phyloP scores from a whole-genome alignment of 148 eudicot genomes.

The Oxyria digyna region DNA sequence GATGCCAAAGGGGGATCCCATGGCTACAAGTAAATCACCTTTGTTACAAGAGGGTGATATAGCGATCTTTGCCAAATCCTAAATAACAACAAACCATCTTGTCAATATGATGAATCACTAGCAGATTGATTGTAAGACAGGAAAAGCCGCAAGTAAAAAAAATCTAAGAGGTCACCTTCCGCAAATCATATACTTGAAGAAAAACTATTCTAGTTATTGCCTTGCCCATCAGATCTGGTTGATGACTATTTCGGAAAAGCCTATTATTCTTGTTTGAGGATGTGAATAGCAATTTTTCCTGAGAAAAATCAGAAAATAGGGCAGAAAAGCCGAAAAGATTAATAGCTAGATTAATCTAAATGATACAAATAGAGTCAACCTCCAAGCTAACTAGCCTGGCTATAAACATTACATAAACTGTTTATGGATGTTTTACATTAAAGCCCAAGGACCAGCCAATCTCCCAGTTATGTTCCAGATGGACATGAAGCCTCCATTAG shows the following conservation, averaged over 20 bases:
- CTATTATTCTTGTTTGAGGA: constrained; percentile 23
- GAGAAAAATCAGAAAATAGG: constrained; percentile 9
- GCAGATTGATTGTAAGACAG: constrained; percentile 15
- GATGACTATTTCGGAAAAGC: constrained; percentile 13
- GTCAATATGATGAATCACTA: constrained; percentile 26
- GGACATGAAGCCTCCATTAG: constrained; percentile 63
- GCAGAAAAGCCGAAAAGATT: not conserved
- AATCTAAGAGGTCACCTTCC: constrained; percentile 32
- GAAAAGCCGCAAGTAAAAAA: constrained; percentile 4
- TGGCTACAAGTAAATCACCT: constrained; percentile 69
- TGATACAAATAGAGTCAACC: not conserved
- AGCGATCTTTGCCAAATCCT: constrained; percentile 49
- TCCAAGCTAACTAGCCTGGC: constrained; percentile 31
- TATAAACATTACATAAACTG: too few species aligned
- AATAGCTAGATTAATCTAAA: not conserved
- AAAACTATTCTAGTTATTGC: constrained; percentile 58
- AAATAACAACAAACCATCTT: constrained; percentile 29
- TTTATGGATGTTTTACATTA: constrained; percentile 27
- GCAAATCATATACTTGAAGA: constrained; percentile 36
- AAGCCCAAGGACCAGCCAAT: constrained; percentile 94
- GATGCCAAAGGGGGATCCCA: constrained; percentile 97
- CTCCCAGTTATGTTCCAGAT: constrained; percentile 68
- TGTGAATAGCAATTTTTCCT: constrained; percentile 15
- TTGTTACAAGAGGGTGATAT: constrained; percentile 35
- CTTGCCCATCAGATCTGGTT: constrained; percentile 30